Conservation (phyloP, 192 early-diverging fungal species). For the Podila minutissima region DNA sequence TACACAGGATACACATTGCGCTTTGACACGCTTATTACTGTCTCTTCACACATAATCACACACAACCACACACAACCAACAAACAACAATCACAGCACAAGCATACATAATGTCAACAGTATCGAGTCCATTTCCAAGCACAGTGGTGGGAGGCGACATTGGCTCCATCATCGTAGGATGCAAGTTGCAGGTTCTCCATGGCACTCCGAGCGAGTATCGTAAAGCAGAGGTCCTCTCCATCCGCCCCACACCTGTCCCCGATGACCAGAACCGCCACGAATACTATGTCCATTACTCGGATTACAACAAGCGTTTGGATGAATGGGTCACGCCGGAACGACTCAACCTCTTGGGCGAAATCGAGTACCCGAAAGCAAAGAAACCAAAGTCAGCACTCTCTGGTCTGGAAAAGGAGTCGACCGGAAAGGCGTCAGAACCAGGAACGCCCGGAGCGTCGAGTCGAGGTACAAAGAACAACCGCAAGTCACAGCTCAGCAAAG, state of each 20-base stretch:
- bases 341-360: conserved; percentile 75
- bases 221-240: conserved; percentile 90
- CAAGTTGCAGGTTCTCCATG: conserved; percentile 46
- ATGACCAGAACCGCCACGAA: conserved; percentile 63
- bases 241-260: conserved; percentile 55
- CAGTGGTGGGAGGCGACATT: conserved; percentile 43
- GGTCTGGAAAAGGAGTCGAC: conserved; percentile 43
- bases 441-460: conserved; percentile 37
- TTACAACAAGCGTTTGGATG: conserved; percentile 99
- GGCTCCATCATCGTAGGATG: conserved; percentile 41
- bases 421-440: conserved; percentile 53
- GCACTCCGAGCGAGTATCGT: conserved; percentile 66
- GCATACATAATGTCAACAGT: conserved; percentile 22
- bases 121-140: conserved; percentile 45
- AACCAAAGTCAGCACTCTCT: conserved; percentile 49
- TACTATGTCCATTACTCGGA: conserved; percentile 98
- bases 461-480: conserved; percentile 40
- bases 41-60: not conserved
- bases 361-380: conserved; percentile 77
- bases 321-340: conserved; percentile 84
- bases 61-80: not conserved
- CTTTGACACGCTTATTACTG: not conserved
- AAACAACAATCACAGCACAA: not conserved
- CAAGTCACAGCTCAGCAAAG: conserved; percentile 47
- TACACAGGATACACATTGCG: not conserved